Conservation (phyloP, 441 rosid genomes). For the Jatropha multifida region DNA sequence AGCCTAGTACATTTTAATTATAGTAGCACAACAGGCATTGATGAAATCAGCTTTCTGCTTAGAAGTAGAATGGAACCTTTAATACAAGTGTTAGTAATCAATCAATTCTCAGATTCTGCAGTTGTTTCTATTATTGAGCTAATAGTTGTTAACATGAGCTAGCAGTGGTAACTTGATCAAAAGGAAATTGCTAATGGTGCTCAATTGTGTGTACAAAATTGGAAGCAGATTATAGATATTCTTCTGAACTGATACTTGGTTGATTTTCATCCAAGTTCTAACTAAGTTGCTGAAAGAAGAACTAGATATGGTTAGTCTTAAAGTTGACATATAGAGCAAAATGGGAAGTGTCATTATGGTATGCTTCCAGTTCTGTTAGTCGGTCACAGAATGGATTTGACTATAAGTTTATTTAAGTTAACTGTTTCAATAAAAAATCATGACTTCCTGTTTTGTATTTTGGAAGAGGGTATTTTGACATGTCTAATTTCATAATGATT, state of each 20-base stretch:
- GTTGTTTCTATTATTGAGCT: background rate
- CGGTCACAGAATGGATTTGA: background rate
- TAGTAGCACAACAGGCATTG: no score
- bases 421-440: background rate
- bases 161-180: background rate
- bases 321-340: background rate
- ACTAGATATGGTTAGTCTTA: background rate
- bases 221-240: background rate
- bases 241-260: background rate
- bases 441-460: background rate
- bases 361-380: constrained; percentile 1
- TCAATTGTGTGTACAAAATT: background rate
- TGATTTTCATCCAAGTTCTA: background rate
- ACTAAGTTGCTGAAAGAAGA: background rate
- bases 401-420: background rate
- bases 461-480: background rate
- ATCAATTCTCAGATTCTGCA: background rate
- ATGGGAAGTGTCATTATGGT: background rate
- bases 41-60: no score
- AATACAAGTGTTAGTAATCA: background rate
- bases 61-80: background rate
- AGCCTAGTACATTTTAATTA: no score
- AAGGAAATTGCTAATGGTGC: background rate
- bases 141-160: background rate
- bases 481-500: background rate